Evolutionary conservation across 495 filamentous ascomycete genomes (phyloP).

Genomic region (Penicillium taxi): DNA sequence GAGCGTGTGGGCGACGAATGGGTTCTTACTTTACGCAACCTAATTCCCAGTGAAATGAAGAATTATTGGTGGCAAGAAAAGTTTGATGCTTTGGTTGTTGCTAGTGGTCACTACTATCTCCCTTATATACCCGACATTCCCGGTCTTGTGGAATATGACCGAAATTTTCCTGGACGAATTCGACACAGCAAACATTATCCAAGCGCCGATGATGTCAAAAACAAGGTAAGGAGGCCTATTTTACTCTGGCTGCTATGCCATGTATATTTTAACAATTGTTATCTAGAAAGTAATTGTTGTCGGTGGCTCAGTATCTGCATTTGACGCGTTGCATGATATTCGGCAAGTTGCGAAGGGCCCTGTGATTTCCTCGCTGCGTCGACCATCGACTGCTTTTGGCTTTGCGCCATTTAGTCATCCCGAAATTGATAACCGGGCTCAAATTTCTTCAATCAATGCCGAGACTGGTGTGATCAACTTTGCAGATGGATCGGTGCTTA

Average conservation of each 20-base stretch:
- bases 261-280: no score
- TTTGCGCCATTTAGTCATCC: constrained; percentile 3
- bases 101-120: constrained; percentile 62
- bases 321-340: constrained; percentile 9
- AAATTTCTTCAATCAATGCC: background rate
- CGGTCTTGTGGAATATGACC: constrained; percentile 6
- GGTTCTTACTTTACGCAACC: constrained; percentile 7
- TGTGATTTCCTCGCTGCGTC: background rate
- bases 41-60: background rate
- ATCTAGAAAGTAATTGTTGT: constrained; percentile 13
- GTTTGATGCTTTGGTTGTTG: constrained; percentile 61
- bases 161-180: constrained; percentile 5
- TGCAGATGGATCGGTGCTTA: constrained; percentile 24
- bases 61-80: constrained; percentile 15
- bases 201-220: background rate
- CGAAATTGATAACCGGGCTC: constrained; percentile 2
- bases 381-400: constrained; percentile 1
- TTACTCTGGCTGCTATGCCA: no score
- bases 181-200: constrained; percentile 13
- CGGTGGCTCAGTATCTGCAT: constrained; percentile 11
- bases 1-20: constrained; percentile 7
- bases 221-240: constrained; percentile 1
- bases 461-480: constrained; percentile 18
- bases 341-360: constrained; percentile 1
- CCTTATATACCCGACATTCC: constrained; percentile 52